Base-by-base conservation (phyloP, 129 eudicot genomes). In the Saussurea involucrata region DNA sequence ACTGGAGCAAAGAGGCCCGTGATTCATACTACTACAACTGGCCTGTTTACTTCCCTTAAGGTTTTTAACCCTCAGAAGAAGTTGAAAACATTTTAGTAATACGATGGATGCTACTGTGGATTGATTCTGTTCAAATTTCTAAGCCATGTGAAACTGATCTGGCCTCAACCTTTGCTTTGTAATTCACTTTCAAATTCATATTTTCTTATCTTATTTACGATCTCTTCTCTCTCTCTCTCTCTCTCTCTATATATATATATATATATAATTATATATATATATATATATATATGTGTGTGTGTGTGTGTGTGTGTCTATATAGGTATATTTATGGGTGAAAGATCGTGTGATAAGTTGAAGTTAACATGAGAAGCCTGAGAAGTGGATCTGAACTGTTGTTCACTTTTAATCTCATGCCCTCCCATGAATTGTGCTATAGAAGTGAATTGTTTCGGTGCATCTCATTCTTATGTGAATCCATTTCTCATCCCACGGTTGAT, bases 21-120 rank as follows among this genome's bases (percentile, higher is more conserved):
- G 98, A 93, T 71, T 85, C 92, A 34, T 93, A 93, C 93, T 93
- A 93, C 87, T 36, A 34, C 85, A 88, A 88, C 85, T 93, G 98
- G 98, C 98, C 98, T 58, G 75, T 74, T 33, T 93, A 85, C 74
- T 93, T 93, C 82, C 87, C 90, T 11, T 93, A 88, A 79, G 75
- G 24, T 81, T 49, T 66, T 60, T 29, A 21, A 63, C 11, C 74
- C n/a, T n/a, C n/a, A 25, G 24, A 77, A 71, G 24, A 37, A 32
- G 20, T 29, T 31, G 1, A 13, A 61, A 70, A 29, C 24, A 3
- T 79, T 34, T 25, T 42, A 55, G 63, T 70, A 82, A 73, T 6
- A 24, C 40, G 40, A 11, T 27, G 40, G 36, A 32, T n/a, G n/a
- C n/a, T n/a, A 10, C 20, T 24, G 25, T 66, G 77, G 66, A 71